Percentiles rank a stretch among this genome's conserved stretches.
phyloP scores from a whole-genome alignment of 176 grass and related monocot genomes.

The Oryza punctata region DNA sequence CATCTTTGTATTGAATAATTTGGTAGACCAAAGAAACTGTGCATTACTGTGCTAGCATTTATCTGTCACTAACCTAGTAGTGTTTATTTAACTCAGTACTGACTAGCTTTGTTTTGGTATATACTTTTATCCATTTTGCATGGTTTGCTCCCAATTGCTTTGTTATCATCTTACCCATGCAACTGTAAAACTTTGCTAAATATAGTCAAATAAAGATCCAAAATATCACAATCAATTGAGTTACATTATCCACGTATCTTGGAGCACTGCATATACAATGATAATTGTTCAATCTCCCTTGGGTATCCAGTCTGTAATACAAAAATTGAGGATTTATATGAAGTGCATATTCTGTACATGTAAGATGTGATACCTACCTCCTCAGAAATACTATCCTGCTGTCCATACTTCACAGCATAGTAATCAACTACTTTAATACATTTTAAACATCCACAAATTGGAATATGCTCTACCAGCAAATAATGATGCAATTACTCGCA shows the following conservation, averaged over 20 bases:
- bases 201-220: slow-evolving; percentile 3
- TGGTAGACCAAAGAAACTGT: neutral
- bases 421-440: neutral
- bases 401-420: neutral
- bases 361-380: slow-evolving; percentile 13
- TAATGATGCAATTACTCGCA: neutral
- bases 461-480: slow-evolving; percentile 12
- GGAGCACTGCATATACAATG: neutral
- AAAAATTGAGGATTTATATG: neutral
- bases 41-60: slow-evolving; percentile 5
- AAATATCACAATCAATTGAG: slow-evolving; percentile 19
- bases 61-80: neutral
- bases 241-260: neutral
- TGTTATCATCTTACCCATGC: neutral
- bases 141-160: neutral
- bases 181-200: slow-evolving; percentile 7
- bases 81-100: slow-evolving; percentile 9
- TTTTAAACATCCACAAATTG: neutral
- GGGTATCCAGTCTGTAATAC: slow-evolving; percentile 23
- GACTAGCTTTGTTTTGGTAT: neutral
- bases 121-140: neutral
- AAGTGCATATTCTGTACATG: neutral
- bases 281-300: neutral
- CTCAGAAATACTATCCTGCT: neutral
- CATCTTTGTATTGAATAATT: slow-evolving; percentile 6